Evolutionary conservation across 129 eudicot species (phyloP).

Genomic region (Glebionis coronaria): DNA sequence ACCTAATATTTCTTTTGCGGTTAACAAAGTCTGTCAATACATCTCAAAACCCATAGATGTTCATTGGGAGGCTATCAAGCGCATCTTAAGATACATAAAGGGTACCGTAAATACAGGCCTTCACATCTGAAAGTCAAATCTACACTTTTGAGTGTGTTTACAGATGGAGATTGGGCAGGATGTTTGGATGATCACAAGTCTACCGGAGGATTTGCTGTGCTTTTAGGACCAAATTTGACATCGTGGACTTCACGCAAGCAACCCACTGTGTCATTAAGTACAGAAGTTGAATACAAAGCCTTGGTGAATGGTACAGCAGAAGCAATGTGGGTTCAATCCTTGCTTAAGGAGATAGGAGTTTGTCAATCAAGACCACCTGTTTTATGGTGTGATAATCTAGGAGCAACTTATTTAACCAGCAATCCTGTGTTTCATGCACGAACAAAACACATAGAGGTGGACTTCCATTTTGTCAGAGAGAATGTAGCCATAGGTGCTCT

Average conservation of each 20-base stretch:
- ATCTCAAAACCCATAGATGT: background rate
- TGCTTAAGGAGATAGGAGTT: constrained; percentile 5
- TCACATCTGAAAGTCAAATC: too few species aligned
- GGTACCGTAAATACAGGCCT: too few species aligned
- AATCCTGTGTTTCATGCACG: too few species aligned
- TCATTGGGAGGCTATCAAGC: background rate
- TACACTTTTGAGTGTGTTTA: too few species aligned
- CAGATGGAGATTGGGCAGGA: too few species aligned
- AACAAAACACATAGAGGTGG: too few species aligned
- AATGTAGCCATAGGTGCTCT: background rate
- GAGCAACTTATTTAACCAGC: too few species aligned
- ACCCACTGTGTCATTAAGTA: background rate
- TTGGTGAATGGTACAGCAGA: background rate
- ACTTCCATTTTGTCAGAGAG: too few species aligned
- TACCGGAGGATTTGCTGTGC: background rate
- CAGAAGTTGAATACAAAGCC: too few species aligned
- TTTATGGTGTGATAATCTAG: background rate
- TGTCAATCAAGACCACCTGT: background rate
- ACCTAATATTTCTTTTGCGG: background rate
- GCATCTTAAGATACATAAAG: too few species aligned
- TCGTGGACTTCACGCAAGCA: background rate
- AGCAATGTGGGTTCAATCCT: too few species aligned
- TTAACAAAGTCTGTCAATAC: constrained; percentile 5
- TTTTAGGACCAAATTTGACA: background rate
- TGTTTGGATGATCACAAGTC: too few species aligned